Percentiles rank a stretch among this genome's conserved stretches.
Conservation (phyloP, 176 grass and related monocot species). For the Bolboschoenus planiculmis region DNA sequence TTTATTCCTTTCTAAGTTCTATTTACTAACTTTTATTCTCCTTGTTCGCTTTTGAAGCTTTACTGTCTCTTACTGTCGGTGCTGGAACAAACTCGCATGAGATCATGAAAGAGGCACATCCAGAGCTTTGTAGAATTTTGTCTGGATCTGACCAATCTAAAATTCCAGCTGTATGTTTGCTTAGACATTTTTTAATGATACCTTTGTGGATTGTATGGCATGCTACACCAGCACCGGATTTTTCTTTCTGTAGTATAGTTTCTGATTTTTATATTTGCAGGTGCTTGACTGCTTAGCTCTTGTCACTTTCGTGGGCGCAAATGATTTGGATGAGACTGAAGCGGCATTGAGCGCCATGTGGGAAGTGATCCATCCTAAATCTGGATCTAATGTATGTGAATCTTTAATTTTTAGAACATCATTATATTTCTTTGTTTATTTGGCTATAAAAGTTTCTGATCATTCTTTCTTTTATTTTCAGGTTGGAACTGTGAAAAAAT, state of each 20-base stretch:
- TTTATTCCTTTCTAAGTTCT: neutral
- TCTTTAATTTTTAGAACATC: conserved; percentile 1
- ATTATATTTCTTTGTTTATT: neutral
- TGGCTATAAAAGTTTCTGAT: neutral
- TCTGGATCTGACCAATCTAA: conserved; percentile 45
- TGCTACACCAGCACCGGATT: neutral
- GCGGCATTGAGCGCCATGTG: conserved; percentile 65
- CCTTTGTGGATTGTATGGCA: conserved; percentile 1
- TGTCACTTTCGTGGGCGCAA: conserved; percentile 63
- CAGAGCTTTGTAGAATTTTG: conserved; percentile 50
- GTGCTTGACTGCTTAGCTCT: conserved; percentile 68
- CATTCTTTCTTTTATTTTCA: conserved; percentile 16
- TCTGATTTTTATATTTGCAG: conserved; percentile 24
- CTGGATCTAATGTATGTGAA: conserved; percentile 64
- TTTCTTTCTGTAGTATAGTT: neutral
- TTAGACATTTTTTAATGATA: neutral
- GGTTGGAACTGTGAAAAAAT: conserved; percentile 74
- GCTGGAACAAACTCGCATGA: conserved; percentile 40
- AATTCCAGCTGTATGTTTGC: conserved; percentile 45
- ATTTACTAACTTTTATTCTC: neutral
- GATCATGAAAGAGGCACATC: conserved; percentile 61
- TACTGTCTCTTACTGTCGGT: conserved; percentile 66
- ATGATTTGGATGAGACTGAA: conserved; percentile 67
- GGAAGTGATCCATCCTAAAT: conserved; percentile 84
- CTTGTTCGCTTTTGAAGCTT: conserved; percentile 30